Percentiles rank a stretch among this genome's conserved stretches.
These are phyloP conservation scores for Exophiala lecanii-corni DNA, from an alignment of 2,329 filamentous ascomycete species.

Conservation along the genomic window DNA sequence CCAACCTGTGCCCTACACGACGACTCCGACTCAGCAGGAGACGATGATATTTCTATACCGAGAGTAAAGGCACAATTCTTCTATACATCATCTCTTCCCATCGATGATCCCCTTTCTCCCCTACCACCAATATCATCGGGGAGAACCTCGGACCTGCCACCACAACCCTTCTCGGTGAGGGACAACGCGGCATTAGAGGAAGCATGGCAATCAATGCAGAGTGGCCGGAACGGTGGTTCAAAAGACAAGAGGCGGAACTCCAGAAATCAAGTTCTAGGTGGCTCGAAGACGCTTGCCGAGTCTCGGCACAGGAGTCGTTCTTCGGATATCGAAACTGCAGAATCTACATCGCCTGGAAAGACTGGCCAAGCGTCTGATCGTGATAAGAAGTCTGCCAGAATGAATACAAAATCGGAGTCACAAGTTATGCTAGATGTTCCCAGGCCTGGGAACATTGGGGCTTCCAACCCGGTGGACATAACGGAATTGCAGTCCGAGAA, in stretches of 20 bases:
- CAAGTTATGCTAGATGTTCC: constrained; percentile 21
- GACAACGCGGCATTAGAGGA: constrained; percentile 78
- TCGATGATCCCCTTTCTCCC: constrained; percentile 82
- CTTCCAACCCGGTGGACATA: constrained; percentile 20
- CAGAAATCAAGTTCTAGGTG: constrained; percentile 12
- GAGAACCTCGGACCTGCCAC: constrained; percentile 50
- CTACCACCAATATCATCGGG: constrained; percentile 50
- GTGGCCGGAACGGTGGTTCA: constrained; percentile 9
- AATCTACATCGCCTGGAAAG: constrained; percentile 1
- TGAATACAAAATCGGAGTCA: neutral
- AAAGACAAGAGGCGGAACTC: constrained; percentile 7
- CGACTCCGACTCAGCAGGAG: constrained; percentile 24
- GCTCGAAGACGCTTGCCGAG: constrained; percentile 23
- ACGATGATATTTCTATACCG: constrained; percentile 41
- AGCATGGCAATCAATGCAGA: constrained; percentile 63
- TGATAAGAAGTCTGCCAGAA: neutral
- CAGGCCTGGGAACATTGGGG: neutral
- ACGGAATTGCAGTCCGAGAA: constrained; percentile 17
- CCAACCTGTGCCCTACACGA: constrained; percentile 51
- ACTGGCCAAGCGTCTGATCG: neutral
- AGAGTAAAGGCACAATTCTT: constrained; percentile 69
- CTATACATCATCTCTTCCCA: constrained; percentile 74
- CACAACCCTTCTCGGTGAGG: constrained; percentile 71
- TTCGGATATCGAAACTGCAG: constrained; percentile 1
- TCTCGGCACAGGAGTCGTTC: constrained; percentile 13